Evolutionary conservation across 148 eudicot species (phyloP), one percentile per base, ranked within the genome.

Genomic region (Vaccinium darrowii): DNA sequence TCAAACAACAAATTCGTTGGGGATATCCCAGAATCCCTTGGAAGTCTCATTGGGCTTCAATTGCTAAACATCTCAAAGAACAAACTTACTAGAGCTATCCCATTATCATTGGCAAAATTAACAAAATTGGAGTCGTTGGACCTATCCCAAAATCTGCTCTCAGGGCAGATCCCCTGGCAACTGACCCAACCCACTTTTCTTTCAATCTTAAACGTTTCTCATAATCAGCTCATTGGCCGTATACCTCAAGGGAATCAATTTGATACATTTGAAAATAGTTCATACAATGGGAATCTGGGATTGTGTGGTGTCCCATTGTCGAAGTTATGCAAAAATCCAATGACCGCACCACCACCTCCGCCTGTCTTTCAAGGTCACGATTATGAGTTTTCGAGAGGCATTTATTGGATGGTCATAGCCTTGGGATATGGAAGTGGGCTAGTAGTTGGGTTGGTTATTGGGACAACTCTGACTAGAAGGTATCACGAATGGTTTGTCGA

Each of bases 221-320:
- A 76, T 63, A 76, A 85, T 84, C 15, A 87, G 88, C 78, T 84
- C 85, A 27, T 82, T 90, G 3, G 88, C 6, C 58, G 1, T 56
- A 0, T 56, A 56, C 58, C 58, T 56, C 58, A 56, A 56, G 58
- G 58, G 58, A 56, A 56, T 3, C 58, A 56, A 56, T 56, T 56
- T 4, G 58, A 14, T 56, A 56, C 58, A 56, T 56, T 90, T 47
- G 87, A 85, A 43, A 69, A 87, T 21, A 85, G 12, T 33, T 85
- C 92, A 0, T 90, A 67, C 73, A 13, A 9, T 0, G 89, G 88
- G 1, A 88, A 90, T 81, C 25, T 30, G 12, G 84, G 79, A 52
- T 30, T 90, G 13, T 90, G 90, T 81, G 92, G 89, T 49, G 11
- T 0, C 62, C 89, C 89, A 3, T 75, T 90, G 47, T 81, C 86